Percentiles rank a stretch among this genome's conserved stretches.
Evolutionary conservation across 441 rosid genomes (phyloP).

Genomic region (Euphorbia celastroides): DNA sequence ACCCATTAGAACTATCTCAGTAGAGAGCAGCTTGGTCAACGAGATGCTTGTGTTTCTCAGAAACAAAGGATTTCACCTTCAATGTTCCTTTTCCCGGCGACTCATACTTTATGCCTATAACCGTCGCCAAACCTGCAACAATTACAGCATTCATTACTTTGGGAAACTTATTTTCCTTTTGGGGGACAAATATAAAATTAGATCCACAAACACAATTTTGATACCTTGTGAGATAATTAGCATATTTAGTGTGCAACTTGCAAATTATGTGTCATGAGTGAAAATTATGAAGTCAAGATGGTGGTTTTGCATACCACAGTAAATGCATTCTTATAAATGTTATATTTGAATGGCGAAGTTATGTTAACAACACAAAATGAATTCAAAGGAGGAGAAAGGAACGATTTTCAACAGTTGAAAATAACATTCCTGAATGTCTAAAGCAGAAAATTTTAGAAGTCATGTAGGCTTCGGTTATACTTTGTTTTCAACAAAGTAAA

Average conservation of each 20-base stretch:
- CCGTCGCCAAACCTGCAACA: constrained; percentile 56
- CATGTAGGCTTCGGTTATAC: too few relatives aligned
- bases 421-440: neutral
- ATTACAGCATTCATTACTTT: neutral
- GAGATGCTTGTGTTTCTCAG: constrained; percentile 52
- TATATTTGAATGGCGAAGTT: neutral
- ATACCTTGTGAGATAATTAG: neutral
- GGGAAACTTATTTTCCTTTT: neutral
- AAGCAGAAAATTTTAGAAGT: neutral
- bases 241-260: neutral
- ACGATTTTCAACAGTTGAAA: neutral
- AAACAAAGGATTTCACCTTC: constrained; percentile 81
- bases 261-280: neutral
- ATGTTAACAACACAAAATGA: neutral
- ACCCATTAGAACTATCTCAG: constrained; percentile 36
- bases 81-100: constrained; percentile 45
- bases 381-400: neutral
- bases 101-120: constrained; percentile 66
- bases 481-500: too few relatives aligned
- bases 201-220: neutral
- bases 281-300: neutral
- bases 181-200: neutral
- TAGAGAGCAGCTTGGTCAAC: constrained; percentile 55
- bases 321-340: neutral
- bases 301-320: neutral